Conservation (phyloP, 495 filamentous ascomycete species). For the Hypoxylon fuscum region DNA sequence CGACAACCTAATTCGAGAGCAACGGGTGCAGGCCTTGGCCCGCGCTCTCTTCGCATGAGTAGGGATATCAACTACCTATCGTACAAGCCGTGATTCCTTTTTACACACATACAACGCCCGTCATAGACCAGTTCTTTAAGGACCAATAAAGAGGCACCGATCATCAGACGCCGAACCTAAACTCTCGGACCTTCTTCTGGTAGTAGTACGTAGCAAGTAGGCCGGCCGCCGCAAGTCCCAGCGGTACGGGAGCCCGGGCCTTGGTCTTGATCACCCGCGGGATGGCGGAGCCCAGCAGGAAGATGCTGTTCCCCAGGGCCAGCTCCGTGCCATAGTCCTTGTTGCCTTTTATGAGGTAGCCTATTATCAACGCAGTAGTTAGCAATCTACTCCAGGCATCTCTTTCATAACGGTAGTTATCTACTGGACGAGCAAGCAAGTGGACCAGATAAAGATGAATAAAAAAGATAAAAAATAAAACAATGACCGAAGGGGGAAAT, state of each 20-base stretch:
- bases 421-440: too few relatives aligned
- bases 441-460: background rate
- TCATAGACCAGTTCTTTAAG: background rate
- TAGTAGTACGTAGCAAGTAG: conserved; percentile 38
- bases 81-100: conserved; percentile 5
- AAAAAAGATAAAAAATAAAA: background rate
- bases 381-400: background rate
- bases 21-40: background rate
- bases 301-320: conserved; percentile 34
- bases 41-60: conserved; percentile 1
- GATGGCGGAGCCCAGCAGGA: conserved; percentile 31
- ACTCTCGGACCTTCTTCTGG: conserved; percentile 39
- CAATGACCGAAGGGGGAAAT: background rate
- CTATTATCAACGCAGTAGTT: conserved; percentile 5
- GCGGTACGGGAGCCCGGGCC: conserved; percentile 34
- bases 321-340: conserved; percentile 42
- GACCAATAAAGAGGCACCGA: too few relatives aligned
- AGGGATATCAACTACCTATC: conserved; percentile 24
- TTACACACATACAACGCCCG: background rate
- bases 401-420: too few relatives aligned
- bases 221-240: conserved; percentile 27
- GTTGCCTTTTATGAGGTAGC: conserved; percentile 38
- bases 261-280: conserved; percentile 36
- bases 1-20: too few relatives aligned
- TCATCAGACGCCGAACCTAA: conserved; percentile 31